A percentile compares a stretch with the other conserved stretches of the same genome.
Evolutionary conservation across 1,284 basidiomycete genomes (phyloP).

Genomic region (Leccinum proximum): DNA sequence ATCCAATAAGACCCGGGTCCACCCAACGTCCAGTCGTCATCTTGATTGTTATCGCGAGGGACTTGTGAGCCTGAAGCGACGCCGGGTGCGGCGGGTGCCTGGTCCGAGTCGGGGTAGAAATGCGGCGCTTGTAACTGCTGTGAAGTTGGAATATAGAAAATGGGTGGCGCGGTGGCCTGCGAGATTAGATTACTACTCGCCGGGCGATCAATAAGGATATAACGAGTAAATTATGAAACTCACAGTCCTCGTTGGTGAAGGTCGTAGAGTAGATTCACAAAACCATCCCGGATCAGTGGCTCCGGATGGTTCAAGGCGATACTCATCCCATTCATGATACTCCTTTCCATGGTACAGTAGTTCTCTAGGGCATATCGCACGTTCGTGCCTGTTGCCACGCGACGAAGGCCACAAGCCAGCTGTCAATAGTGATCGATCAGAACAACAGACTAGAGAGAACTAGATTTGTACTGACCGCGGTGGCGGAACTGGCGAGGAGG

Average conservation of each 20-base stretch:
- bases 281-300: not conserved
- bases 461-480: not conserved
- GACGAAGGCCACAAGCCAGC: not conserved
- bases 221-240: not conserved
- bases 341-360: not conserved
- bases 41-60: too few relatives aligned
- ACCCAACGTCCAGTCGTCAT: too few relatives aligned
- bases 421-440: not conserved
- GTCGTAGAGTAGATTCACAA: not conserved
- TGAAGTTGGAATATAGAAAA: too few relatives aligned
- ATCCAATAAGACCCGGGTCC: too few relatives aligned
- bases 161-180: too few relatives aligned
- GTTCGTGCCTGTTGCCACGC: not conserved
- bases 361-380: not conserved
- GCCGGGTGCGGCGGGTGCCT: too few relatives aligned
- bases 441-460: not conserved
- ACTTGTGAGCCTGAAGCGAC: too few relatives aligned
- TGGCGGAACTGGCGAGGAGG: not conserved
- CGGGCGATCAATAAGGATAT: too few relatives aligned
- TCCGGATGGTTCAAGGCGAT: not conserved
- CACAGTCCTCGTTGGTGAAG: not conserved
- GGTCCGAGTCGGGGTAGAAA: too few relatives aligned
- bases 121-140: too few relatives aligned
- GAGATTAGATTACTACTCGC: too few relatives aligned
- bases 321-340: not conserved